Conservation (phyloP, 495 filamentous ascomycete genomes). For the Pseudotulostoma volvatum region DNA sequence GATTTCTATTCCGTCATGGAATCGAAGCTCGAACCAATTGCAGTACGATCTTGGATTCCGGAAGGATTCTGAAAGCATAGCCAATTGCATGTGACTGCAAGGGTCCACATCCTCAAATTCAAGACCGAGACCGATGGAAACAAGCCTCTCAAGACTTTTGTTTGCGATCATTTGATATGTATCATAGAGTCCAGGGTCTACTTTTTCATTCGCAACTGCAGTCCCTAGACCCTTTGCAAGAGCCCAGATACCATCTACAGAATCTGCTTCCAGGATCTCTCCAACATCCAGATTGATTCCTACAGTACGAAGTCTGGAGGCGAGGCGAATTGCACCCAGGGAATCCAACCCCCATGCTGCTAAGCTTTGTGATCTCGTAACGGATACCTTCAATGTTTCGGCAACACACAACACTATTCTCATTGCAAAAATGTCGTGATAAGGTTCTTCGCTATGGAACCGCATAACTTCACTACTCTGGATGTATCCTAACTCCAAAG, state of each 20-base stretch:
- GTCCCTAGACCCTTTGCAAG: conserved; percentile 8
- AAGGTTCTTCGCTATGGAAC: conserved; percentile 15
- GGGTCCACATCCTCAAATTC: conserved; percentile 36
- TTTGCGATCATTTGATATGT: conserved; percentile 4
- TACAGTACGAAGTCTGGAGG: conserved; percentile 35
- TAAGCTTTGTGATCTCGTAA: conserved; percentile 28
- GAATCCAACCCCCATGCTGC: conserved; percentile 52
- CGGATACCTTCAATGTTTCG: conserved; percentile 25
- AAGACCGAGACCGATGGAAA: conserved; percentile 8
- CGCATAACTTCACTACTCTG: conserved; percentile 8
- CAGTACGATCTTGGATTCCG: conserved; percentile 42
- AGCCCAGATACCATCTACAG: conserved; percentile 18
- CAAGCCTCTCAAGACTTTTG: conserved; percentile 9
- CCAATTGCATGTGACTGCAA: conserved; percentile 53
- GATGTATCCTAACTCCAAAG: conserved; percentile 40
- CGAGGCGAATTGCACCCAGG: conserved; percentile 48
- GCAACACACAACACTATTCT: conserved; percentile 31
- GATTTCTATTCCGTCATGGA: conserved; percentile 17
- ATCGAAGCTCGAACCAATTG: conserved; percentile 52
- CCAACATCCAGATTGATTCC: conserved; percentile 36
- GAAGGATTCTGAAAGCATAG: conserved; percentile 60
- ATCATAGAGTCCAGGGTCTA: not conserved
- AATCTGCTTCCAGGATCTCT: conserved; percentile 39
- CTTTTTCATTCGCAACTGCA: not conserved
- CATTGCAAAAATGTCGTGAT: conserved; percentile 22